Percentiles rank a stretch among this genome's conserved stretches.
These are phyloP conservation scores for Mucor ambiguus DNA, from an alignment of 371 early-diverging fungal genomes.

Conservation along the genomic window DNA sequence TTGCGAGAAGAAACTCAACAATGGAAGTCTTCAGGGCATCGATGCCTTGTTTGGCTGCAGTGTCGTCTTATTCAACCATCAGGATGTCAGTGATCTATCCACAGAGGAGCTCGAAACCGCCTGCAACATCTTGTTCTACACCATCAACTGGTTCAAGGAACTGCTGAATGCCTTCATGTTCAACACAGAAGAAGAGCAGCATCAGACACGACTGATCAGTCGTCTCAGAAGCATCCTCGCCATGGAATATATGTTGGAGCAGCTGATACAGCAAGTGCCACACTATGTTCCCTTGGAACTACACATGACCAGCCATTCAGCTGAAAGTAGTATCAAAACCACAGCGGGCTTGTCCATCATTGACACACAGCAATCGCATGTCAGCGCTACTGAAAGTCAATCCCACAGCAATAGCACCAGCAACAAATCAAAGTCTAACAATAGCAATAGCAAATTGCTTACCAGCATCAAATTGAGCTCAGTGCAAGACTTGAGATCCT, in stretches of 20 bases:
- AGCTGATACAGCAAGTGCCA: slow-evolving; percentile 37
- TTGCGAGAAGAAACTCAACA: slow-evolving; percentile 62
- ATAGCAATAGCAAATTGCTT: neutral
- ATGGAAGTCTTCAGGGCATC: slow-evolving; percentile 64
- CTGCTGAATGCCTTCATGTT: slow-evolving; percentile 69
- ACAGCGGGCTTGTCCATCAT: neutral
- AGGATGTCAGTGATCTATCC: slow-evolving; percentile 15
- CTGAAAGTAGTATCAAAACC: neutral
- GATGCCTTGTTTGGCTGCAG: slow-evolving; percentile 79
- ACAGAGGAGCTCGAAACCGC: slow-evolving; percentile 34
- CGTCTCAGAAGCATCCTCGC: slow-evolving; percentile 36
- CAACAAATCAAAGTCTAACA: neutral
- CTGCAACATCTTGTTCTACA: slow-evolving; percentile 56
- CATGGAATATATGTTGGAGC: slow-evolving; percentile 48
- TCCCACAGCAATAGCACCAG: neutral
- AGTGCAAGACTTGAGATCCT: slow-evolving; percentile 28
- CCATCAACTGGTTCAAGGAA: slow-evolving; percentile 74
- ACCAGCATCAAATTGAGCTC: neutral
- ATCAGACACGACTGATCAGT: slow-evolving; percentile 29
- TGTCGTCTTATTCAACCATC: slow-evolving; percentile 49
- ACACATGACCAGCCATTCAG: slow-evolving; percentile 1
- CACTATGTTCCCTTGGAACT: slow-evolving; percentile 52
- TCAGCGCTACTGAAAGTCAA: neutral
- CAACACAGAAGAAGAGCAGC: slow-evolving; percentile 35
- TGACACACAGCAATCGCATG: neutral